Conservation (phyloP, 2,329 filamentous ascomycete genomes). For the Sporothrix protearum region DNA sequence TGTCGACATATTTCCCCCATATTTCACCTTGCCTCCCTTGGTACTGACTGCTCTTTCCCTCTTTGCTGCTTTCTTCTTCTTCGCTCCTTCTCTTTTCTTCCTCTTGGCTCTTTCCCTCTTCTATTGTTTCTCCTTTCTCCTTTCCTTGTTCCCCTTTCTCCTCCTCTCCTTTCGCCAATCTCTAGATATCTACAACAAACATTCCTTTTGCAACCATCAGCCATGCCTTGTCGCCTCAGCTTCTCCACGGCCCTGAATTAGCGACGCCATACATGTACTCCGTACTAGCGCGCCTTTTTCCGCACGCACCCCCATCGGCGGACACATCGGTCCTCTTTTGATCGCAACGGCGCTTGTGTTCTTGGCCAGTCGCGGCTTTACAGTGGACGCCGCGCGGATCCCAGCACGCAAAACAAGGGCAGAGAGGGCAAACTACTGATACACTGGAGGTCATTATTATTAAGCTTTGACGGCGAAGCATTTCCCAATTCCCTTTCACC, state of each 20-base stretch:
- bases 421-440: neutral
- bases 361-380: conserved; percentile 14
- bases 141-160: neutral
- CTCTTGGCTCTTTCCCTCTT: neutral
- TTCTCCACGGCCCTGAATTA: conserved; percentile 7
- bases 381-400: neutral
- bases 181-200: neutral
- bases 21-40: conserved; percentile 15
- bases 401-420: neutral
- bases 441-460: conserved; percentile 15
- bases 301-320: neutral
- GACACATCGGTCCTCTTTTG: conserved; percentile 5
- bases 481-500: neutral
- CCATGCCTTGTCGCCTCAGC: neutral
- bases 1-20: neutral
- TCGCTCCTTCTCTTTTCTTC: neutral
- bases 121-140: neutral
- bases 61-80: neutral
- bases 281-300: neutral
- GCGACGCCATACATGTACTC: neutral
- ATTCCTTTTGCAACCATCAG: neutral
- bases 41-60: neutral
- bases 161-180: neutral
- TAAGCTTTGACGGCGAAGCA: conserved; percentile 2
- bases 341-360: conserved; percentile 4